Conservation (phyloP, 305 asterid genomes). For the Fraxinus sp. region DNA sequence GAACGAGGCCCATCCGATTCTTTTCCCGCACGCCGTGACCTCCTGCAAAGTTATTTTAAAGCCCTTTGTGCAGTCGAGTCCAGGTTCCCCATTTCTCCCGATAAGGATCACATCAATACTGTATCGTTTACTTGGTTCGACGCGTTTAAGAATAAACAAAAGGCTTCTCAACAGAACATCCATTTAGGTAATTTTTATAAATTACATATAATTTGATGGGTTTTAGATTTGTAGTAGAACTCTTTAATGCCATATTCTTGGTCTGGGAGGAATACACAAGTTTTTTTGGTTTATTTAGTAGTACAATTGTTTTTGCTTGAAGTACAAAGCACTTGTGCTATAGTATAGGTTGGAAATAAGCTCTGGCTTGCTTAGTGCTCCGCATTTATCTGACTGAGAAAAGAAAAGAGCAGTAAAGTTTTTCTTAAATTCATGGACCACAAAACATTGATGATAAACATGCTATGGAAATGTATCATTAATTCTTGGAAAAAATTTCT, state of each 20-base stretch:
- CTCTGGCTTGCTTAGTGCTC: background rate
- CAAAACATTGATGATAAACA: background rate
- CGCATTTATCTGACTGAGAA: background rate
- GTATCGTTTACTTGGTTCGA: slow-evolving; percentile 86
- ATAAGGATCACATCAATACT: slow-evolving; percentile 77
- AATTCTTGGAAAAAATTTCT: background rate
- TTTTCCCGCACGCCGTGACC: slow-evolving; percentile 76
- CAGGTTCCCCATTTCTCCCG: slow-evolving; percentile 89
- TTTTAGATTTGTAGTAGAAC: background rate
- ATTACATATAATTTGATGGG: background rate
- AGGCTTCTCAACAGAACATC: slow-evolving; percentile 85
- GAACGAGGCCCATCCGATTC: slow-evolving; percentile 75
- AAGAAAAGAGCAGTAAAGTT: background rate
- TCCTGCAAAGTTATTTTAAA: slow-evolving; percentile 78
- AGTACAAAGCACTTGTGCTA: background rate
- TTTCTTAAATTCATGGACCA: background rate
- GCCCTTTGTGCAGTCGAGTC: slow-evolving; percentile 98
- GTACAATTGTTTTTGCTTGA: slow-evolving; percentile 2
- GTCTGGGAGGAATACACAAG: background rate
- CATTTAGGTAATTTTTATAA: slow-evolving; percentile 59
- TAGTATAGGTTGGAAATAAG: background rate
- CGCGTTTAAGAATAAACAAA: slow-evolving; percentile 73
- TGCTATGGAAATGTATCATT: background rate
- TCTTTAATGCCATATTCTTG: background rate
- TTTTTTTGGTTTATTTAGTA: slow-evolving; percentile 1